phyloP scores from a whole-genome alignment of 2,329 filamentous ascomycete species.

The Fusarium sterilihyphosum region DNA sequence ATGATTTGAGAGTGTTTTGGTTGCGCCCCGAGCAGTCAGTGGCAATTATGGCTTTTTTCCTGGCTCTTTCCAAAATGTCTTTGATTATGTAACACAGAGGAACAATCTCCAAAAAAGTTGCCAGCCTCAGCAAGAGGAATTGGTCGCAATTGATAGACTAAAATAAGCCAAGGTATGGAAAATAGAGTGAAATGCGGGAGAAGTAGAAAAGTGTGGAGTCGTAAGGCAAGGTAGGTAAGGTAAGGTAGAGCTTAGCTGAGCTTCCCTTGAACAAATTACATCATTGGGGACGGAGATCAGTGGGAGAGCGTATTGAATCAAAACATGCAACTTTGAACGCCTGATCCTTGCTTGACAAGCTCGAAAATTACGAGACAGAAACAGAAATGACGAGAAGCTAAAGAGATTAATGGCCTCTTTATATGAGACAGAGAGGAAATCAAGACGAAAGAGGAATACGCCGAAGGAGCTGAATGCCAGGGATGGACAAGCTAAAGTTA shows the following conservation, averaged over 20 bases:
- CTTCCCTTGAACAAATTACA: slow-evolving; percentile 35
- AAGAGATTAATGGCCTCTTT: slow-evolving; percentile 1
- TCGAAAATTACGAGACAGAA: background rate
- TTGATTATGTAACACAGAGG: slow-evolving; percentile 20
- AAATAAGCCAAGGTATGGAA: background rate
- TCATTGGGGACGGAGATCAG: slow-evolving; percentile 27
- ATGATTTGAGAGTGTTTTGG: slow-evolving; percentile 33
- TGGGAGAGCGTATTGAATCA: background rate
- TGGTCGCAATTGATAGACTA: slow-evolving; percentile 1
- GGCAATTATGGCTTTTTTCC: slow-evolving; percentile 7
- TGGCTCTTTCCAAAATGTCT: slow-evolving; percentile 17
- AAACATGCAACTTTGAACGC: background rate
- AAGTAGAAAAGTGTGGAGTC: slow-evolving; percentile 33
- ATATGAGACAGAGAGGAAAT: background rate
- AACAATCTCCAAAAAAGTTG: background rate
- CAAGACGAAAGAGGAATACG: slow-evolving; percentile 7
- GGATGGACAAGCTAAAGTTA: background rate
- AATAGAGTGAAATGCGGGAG: slow-evolving; percentile 25
- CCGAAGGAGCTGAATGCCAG: slow-evolving; percentile 8
- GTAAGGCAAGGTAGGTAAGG: slow-evolving; percentile 2
- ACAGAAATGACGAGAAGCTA: background rate
- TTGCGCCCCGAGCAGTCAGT: slow-evolving; percentile 6
- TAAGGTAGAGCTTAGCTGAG: slow-evolving; percentile 31
- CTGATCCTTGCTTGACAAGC: background rate
- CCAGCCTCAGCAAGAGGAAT: slow-evolving; percentile 5